Conservation (phyloP, 2,329 filamentous ascomycete species). For the Fusarium sarcochroum region DNA sequence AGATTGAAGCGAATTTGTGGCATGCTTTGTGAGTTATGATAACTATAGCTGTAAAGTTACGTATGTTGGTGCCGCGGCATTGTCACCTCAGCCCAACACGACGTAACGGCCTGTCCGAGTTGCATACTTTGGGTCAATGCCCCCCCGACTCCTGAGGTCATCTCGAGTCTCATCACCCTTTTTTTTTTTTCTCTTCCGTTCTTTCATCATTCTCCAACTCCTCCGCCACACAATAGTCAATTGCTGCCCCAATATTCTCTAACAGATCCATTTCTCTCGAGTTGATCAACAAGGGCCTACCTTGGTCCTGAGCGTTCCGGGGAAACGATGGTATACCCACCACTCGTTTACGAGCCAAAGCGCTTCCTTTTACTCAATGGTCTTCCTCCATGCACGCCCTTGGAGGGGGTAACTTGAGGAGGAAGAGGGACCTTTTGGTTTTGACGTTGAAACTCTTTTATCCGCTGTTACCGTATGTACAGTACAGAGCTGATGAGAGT, state of each 20-base stretch:
- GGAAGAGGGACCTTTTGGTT: conserved; percentile 19
- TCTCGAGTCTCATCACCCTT: conserved; percentile 4
- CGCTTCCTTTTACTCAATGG: not conserved
- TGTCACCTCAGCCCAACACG: conserved; percentile 9
- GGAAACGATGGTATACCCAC: conserved; percentile 21
- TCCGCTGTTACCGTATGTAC: conserved; percentile 21
- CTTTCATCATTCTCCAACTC: not conserved
- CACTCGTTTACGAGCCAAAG: conserved; percentile 14
- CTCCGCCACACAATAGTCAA: conserved; percentile 3
- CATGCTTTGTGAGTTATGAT: conserved; percentile 40
- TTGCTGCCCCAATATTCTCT: conserved; percentile 3
- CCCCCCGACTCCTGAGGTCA: conserved; percentile 16
- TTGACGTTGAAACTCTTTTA: conserved; percentile 31
- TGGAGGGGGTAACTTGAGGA: conserved; percentile 9
- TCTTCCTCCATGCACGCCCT: conserved; percentile 28
- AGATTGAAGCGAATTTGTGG: conserved; percentile 22
- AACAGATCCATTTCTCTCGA: conserved; percentile 6
- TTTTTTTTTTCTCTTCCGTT: conserved; percentile 9
- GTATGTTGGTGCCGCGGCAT: conserved; percentile 1
- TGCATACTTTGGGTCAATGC: conserved; percentile 36
- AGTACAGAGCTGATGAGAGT: conserved; percentile 17
- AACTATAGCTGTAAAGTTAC: conserved; percentile 18
- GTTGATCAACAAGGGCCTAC: conserved; percentile 35
- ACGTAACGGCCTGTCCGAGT: conserved; percentile 22
- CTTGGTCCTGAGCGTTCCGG: conserved; percentile 20